Percentiles rank a stretch among this genome's conserved stretches.
Conservation (phyloP, 768 basidiomycete species). For the Mycena amicta region DNA sequence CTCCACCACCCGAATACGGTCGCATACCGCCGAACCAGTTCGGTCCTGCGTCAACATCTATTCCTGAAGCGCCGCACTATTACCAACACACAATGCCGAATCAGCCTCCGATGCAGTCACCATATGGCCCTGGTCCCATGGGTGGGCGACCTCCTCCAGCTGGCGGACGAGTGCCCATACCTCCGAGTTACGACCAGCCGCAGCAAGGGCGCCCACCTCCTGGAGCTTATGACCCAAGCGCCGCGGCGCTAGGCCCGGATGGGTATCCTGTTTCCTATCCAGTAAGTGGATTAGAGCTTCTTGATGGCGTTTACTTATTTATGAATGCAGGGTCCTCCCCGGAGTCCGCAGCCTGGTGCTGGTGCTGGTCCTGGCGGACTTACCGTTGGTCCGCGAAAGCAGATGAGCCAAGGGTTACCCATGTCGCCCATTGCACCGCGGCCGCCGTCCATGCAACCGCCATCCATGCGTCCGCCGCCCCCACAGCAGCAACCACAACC, state of each 20-base stretch:
- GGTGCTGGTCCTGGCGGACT: constrained; percentile 4
- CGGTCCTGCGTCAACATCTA: constrained; percentile 32
- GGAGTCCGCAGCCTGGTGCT: constrained; percentile 20
- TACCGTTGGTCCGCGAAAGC: constrained; percentile 6
- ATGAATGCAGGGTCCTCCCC: constrained; percentile 25
- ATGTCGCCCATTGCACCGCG: constrained; percentile 19
- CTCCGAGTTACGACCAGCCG: constrained; percentile 47
- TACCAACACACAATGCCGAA: constrained; percentile 22
- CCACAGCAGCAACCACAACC: constrained; percentile 27
- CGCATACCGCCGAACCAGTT: constrained; percentile 44
- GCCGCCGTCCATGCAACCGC: constrained; percentile 12
- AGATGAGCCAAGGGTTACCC: constrained; percentile 22
- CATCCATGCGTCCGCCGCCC: constrained; percentile 29
- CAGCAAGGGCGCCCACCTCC: constrained; percentile 32
- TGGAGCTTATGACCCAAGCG: constrained; percentile 35
- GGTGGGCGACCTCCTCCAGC: constrained; percentile 40
- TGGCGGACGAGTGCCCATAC: constrained; percentile 44
- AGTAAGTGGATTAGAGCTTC: constrained; percentile 25
- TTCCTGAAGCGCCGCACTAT: constrained; percentile 32
- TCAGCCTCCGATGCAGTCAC: constrained; percentile 29
- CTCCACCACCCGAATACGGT: constrained; percentile 39
- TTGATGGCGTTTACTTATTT: constrained; percentile 13
- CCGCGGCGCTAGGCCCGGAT: constrained; percentile 25
- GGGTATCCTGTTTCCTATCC: constrained; percentile 41
- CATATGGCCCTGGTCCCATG: constrained; percentile 31